Conservation (phyloP, 1,139 yeast species). For the Geotrichum carabidarum region DNA sequence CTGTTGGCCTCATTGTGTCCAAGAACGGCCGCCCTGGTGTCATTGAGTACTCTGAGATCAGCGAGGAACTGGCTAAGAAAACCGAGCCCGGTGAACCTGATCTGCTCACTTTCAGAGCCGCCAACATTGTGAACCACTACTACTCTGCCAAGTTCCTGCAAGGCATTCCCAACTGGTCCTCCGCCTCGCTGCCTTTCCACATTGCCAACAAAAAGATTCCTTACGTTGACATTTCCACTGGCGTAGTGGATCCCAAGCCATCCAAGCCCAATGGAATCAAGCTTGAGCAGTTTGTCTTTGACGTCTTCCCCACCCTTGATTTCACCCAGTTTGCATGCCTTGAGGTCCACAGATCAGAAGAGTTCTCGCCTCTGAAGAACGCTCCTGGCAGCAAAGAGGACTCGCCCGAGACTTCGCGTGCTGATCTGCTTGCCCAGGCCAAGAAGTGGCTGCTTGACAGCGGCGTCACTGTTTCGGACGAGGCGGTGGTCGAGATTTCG, state of each 20-base stretch:
- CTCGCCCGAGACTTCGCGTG: constrained; percentile 77
- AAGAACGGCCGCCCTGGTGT: constrained; percentile 70
- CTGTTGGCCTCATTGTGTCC: constrained; percentile 86
- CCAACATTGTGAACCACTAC: constrained; percentile 95
- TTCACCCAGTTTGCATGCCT: constrained; percentile 70
- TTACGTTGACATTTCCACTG: constrained; percentile 46
- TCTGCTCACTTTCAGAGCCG: constrained; percentile 77
- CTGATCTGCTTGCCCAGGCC: constrained; percentile 59
- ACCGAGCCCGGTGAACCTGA: constrained; percentile 41
- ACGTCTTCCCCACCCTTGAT: constrained; percentile 79
- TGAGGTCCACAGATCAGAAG: constrained; percentile 80
- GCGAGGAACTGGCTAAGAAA: constrained; percentile 61
- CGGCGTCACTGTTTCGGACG: constrained; percentile 56
- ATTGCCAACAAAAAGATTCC: constrained; percentile 90
- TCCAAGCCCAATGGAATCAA: constrained; percentile 81
- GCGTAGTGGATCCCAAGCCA: constrained; percentile 52
- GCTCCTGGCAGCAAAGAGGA: constrained; percentile 78
- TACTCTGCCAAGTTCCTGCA: constrained; percentile 72
- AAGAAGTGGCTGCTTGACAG: constrained; percentile 69
- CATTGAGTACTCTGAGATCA: constrained; percentile 90
- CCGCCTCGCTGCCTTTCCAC: constrained; percentile 77
- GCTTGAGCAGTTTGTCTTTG: constrained; percentile 94
- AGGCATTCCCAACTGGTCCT: constrained; percentile 62
- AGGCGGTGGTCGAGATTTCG: constrained; percentile 66
- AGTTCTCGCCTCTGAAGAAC: constrained; percentile 92